Evolutionary conservation across 768 basidiomycete genomes (phyloP), one percentile per base, ranked within the genome.

Genomic region (Agaricus subrufescens): DNA sequence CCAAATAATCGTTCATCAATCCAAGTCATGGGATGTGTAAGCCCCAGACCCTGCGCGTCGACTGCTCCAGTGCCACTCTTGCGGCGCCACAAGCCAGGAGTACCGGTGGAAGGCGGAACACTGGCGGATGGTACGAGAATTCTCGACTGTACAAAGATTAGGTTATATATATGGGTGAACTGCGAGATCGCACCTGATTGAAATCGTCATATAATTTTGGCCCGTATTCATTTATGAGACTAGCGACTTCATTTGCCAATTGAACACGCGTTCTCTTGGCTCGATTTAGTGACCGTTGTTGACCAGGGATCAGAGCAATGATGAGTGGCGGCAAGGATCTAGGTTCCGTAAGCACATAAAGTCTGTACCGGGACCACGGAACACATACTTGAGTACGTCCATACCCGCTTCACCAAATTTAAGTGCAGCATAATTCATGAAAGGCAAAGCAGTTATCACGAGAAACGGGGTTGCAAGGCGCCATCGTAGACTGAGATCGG

Each of bases 361-460:
- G 23, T 5, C 4, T 29, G 29, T 19, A 23, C 10, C 25, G 40
- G 7, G 4, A 29, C 10, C 3, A 48, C 26, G 10, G 25, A 29
- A 11, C 4, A 72, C 89, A 62, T 63, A 95, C 94, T 98, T 98
- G 52, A 94, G 77, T 27, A 98, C 94, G 64, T 98, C 96, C 84
- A 97, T 87, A 25, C 95, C 96, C 34, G 95, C 96, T 69, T 98
- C 96, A 43, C 96, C 96, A 64, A 98, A 98, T 70, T 97, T 96
- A 51, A 98, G 80, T 5, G 96, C 92, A 4, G 93, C 91, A 65
- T 89, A 91, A 54, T 91, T 94, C 76, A 96, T 87, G 68, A 91
- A 83, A 12, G 96, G 96, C 30, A 98, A 70, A 2, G 84, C 75
- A 19, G 81, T 73, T 56, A 90, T 74, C 54, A 94, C 85, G 8